These are phyloP conservation scores for Gomphus bonarii DNA, from an alignment of 1,284 basidiomycete species.

Conservation along the genomic window DNA sequence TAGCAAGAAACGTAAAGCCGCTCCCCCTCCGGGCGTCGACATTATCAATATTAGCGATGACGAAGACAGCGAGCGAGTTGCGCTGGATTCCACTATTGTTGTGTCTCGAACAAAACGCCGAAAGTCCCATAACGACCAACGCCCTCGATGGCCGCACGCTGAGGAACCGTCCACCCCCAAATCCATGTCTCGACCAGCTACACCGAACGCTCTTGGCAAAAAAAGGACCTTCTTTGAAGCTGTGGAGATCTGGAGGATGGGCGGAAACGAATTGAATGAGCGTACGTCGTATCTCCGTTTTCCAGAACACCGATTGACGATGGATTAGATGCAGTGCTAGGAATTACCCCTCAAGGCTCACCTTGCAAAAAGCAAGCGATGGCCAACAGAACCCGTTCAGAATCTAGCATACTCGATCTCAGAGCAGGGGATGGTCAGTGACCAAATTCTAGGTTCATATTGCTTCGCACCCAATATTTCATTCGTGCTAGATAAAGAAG, in stretches of 20 bases:
- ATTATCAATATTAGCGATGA: constrained; percentile 10
- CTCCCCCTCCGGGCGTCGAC: not conserved
- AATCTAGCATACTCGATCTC: not conserved
- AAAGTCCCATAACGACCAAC: not conserved
- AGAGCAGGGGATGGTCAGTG: not conserved
- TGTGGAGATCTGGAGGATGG: not conserved
- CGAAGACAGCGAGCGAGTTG: not conserved
- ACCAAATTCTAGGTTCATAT: not conserved
- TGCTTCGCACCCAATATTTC: not conserved
- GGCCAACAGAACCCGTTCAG: not conserved
- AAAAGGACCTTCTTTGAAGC: constrained; percentile 6
- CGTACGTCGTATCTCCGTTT: not conserved
- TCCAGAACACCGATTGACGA: not conserved
- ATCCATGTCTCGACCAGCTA: not conserved
- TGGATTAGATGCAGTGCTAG: not conserved
- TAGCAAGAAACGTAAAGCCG: constrained; percentile 4
- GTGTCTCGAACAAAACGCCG: not conserved
- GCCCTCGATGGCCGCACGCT: not conserved
- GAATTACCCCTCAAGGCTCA: not conserved
- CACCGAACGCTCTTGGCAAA: not conserved
- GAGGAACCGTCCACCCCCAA: not conserved
- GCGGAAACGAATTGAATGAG: not conserved
- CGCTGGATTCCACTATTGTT: constrained; percentile 1
- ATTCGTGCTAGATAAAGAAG: not conserved
- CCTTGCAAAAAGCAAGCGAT: not conserved